These are phyloP conservation scores for Corylus avellana DNA, from an alignment of 306 rosid species.

Conservation along the genomic window DNA sequence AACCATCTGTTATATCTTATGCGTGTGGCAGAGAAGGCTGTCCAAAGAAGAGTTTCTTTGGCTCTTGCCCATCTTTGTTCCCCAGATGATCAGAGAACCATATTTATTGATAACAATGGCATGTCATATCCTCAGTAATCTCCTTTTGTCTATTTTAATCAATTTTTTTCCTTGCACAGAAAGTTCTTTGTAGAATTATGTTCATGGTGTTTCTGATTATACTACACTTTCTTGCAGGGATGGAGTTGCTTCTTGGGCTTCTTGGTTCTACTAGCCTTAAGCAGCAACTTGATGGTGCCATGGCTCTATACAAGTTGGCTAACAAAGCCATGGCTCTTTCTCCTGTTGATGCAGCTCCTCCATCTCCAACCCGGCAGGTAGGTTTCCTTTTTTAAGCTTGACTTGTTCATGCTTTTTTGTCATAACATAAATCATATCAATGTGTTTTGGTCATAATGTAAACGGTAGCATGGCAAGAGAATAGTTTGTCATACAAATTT, in stretches of 20 bases:
- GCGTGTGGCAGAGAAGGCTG: constrained; percentile 78
- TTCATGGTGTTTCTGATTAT: constrained; percentile 21
- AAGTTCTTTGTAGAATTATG: constrained; percentile 13
- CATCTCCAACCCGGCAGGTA: constrained; percentile 97
- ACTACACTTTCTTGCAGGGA: constrained; percentile 51
- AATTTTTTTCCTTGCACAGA: constrained; percentile 27
- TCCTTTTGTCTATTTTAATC: constrained; percentile 14
- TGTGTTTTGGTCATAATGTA: background rate
- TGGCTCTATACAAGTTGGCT: constrained; percentile 84
- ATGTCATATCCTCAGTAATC: constrained; percentile 34
- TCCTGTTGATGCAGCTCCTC: constrained; percentile 94
- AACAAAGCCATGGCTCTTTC: constrained; percentile 75
- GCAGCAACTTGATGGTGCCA: constrained; percentile 95
- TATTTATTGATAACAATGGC: constrained; percentile 83
- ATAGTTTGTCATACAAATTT: background rate
- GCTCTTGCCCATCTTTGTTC: constrained; percentile 98
- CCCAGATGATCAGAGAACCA: constrained; percentile 72
- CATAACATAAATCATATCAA: background rate
- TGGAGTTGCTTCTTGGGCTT: constrained; percentile 89
- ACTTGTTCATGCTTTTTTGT: background rate
- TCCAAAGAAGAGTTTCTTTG: constrained; percentile 86
- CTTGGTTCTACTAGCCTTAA: constrained; percentile 67
- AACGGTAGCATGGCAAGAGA: background rate
- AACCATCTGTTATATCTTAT: constrained; percentile 82
- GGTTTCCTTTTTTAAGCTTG: constrained; percentile 23